A percentile compares a stretch with the other conserved stretches of the same genome.
Conservation (phyloP, 1,284 basidiomycete genomes). For the Xerocomus minutiporus region DNA sequence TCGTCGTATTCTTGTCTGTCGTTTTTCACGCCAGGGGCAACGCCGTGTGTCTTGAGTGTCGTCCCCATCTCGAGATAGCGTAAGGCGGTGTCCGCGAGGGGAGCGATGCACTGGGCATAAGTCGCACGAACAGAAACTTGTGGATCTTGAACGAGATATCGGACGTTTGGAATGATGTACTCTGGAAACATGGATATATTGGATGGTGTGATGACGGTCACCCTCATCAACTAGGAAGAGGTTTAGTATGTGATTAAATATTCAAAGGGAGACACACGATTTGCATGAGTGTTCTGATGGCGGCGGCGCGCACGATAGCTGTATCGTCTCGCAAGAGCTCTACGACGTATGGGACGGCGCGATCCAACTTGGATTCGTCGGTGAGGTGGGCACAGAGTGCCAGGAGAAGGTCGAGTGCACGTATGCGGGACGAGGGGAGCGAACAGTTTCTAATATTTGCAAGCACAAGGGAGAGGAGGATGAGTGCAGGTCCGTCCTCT, state of each 20-base stretch:
- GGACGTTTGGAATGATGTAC: slow-evolving; percentile 91
- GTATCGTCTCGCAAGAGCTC: slow-evolving; percentile 85
- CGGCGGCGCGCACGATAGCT: slow-evolving; percentile 74
- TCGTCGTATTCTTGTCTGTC: slow-evolving; percentile 73
- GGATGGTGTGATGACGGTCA: slow-evolving; percentile 85
- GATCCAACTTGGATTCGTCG: slow-evolving; percentile 94
- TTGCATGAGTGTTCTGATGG: slow-evolving; percentile 79
- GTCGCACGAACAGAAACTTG: slow-evolving; percentile 87
- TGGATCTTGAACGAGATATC: slow-evolving; percentile 75
- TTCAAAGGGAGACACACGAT: slow-evolving; percentile 51
- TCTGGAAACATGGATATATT: slow-evolving; percentile 89
- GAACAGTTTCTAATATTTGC: slow-evolving; percentile 89
- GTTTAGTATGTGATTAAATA: slow-evolving; percentile 1
- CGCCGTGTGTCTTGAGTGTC: slow-evolving; percentile 77
- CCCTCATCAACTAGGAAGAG: slow-evolving; percentile 66
- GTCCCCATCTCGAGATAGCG: slow-evolving; percentile 91
- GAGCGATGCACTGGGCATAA: slow-evolving; percentile 84
- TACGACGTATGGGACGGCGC: slow-evolving; percentile 89
- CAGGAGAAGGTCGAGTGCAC: slow-evolving; percentile 83
- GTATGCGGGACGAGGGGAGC: slow-evolving; percentile 82
- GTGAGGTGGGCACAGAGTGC: slow-evolving; percentile 80
- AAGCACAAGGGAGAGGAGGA: slow-evolving; percentile 81
- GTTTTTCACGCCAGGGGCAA: slow-evolving; percentile 38
- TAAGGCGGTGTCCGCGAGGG: slow-evolving; percentile 79
- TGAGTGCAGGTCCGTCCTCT: slow-evolving; percentile 77